Evolutionary conservation across 371 early-diverging fungal species (phyloP), one percentile per base, ranked within the genome.

Genomic region (Nematocida ausubeli): DNA sequence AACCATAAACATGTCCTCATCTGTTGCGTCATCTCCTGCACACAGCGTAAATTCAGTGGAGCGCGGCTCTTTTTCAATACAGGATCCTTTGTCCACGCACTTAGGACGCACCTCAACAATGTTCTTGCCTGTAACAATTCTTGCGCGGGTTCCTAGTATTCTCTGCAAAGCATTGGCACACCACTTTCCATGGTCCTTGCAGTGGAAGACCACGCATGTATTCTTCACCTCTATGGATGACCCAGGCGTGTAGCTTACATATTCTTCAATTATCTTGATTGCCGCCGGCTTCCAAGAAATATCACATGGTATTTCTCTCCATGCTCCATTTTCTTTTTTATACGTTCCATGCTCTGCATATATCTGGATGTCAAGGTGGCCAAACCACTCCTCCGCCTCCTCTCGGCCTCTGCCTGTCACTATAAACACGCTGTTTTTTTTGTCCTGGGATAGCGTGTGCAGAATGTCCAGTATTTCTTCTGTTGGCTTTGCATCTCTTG

Each of bases 321-420:
- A 85, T 35, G 81, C 35, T 3, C 81, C 83, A 32, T 82, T 35
- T 32, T 65, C 72, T 66, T 81, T 67, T 34, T 52, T 50, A 40
- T 75, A 82, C 30, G 82, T 78, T 2, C 85, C 83, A 80, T 86
- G 87, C 69, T 85, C 87, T 40, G 87, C 85, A 78, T 78, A 84
- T 19, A 85, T 73, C 40, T 79, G 69, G 1, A 86, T 69, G 16
- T 82, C 70, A 22, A 64, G 66, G n/a, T 51, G 19, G 22, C 81
- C 81, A 63, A 86, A 80, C 80, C 85, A 85, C 35, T 80, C 78
- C 26, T 85, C 84, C 2, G 81, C 69, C 5, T 69, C 81, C 54
- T 81, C 69, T 35, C 66, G 64, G 5, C 66, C 66, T 73, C 87
- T 72, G 24, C 87, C 87, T 34, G 85, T 84, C 28, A 71, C 60